Percentiles rank a stretch among this genome's conserved stretches.
Evolutionary conservation across 768 basidiomycete genomes (phyloP).

Genomic region (Trametes gibbosa): DNA sequence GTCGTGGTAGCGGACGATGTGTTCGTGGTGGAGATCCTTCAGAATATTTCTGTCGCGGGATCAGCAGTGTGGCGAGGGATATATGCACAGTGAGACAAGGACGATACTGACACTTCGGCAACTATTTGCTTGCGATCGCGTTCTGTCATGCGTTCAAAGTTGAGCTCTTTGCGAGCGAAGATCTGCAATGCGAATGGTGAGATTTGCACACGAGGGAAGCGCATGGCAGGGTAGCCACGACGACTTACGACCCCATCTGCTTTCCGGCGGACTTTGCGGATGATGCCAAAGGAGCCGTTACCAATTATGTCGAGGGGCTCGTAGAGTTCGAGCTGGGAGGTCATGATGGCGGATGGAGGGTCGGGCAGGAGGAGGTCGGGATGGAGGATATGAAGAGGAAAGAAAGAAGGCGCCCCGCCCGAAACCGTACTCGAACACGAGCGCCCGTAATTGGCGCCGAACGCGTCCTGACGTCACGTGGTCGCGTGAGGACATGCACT

Average conservation of each 20-base stretch:
- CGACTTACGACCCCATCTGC: conserved; percentile 73
- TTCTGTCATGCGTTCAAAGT: conserved; percentile 96
- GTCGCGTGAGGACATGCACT: neutral
- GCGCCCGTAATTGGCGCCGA: conserved; percentile 8
- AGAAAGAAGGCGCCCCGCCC: neutral
- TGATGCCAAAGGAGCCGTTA: conserved; percentile 96
- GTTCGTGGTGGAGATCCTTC: conserved; percentile 91
- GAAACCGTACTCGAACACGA: conserved; percentile 11
- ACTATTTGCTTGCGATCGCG: conserved; percentile 96
- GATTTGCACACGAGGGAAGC: neutral
- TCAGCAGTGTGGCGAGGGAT: conserved; percentile 1
- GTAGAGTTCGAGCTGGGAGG: conserved; percentile 66
- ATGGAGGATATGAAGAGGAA: conserved; percentile 10
- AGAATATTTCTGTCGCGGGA: conserved; percentile 75
- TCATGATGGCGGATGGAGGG: conserved; percentile 19
- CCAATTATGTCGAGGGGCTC: conserved; percentile 91
- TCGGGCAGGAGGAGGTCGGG: neutral
- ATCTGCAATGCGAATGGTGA: conserved; percentile 41
- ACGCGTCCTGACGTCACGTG: conserved; percentile 12
- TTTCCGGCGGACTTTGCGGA: conserved; percentile 88
- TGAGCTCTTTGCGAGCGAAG: conserved; percentile 92
- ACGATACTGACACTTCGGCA: conserved; percentile 84
- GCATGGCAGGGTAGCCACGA: neutral
- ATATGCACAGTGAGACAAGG: neutral
- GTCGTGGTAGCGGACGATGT: conserved; percentile 96